Base-by-base conservation (phyloP, 169 alveolate species). In the Haemoproteus tartakovskyi region DNA sequence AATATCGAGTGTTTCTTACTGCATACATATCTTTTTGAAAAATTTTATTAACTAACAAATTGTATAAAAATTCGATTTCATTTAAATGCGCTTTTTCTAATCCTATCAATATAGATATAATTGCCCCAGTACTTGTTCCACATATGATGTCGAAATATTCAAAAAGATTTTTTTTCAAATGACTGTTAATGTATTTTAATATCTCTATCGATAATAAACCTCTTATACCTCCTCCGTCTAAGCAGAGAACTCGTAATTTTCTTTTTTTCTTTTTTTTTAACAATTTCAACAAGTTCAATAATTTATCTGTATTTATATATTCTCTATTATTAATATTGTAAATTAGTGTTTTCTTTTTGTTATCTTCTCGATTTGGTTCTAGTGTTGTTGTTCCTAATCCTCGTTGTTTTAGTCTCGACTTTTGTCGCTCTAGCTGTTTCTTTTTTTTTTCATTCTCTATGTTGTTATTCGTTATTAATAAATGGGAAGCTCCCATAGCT, bases 181-280 rank as follows among this genome's bases (percentile, higher is more conserved):
- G 60, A 60, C 84, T 74, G 59, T 74, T 74, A 56, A 74, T 67
- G 5, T 56, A 57, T 67, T 80, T 82, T 56, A 92, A 52, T 14
- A 92, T 80, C 60, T 91, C 95, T 4, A 92, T 79, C 22, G 93
- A 88, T 47, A 92, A 59, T 3, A 92, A 91, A 3, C 95, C 96
- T 62, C 92, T 78, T 1, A 91, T 79, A 29, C 96, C 96, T 4
- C 96, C 96, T 4, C 96, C 96, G 54, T 92, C 96, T 0, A 92
- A 46, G 43, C 89, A 79, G 27, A 92, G 83, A 3, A 92, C 86
- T 14, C 95, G 74, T 47, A 92, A 70, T 18, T 89, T 89, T 9
- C 90, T 51, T 54, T 79, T 79, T 62, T 80, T 62, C 45, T 79
- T 40, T 8, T 22, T 57, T 38, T 84, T 63, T 56, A 84, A 30